A percentile compares a stretch with the other conserved stretches of the same genome.
Evolutionary conservation across 2,329 filamentous ascomycete genomes (phyloP).

Genomic region (Whalleya microplaca): DNA sequence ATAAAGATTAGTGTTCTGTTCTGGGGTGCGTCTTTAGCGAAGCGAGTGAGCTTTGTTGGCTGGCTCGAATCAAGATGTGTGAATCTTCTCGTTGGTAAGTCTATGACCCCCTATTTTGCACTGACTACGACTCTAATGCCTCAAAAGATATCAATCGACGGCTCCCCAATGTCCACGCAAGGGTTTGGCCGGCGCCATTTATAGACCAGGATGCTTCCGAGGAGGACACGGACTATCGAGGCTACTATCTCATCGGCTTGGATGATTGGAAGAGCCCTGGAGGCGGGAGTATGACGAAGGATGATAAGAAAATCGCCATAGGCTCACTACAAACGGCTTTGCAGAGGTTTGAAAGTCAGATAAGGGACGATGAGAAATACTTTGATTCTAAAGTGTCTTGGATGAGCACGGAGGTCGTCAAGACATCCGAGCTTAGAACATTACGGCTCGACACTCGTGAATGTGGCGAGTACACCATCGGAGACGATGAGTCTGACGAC

Average conservation of each 20-base stretch:
- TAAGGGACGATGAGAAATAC: conserved; percentile 50
- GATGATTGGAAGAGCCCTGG: conserved; percentile 37
- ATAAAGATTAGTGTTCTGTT: conserved; percentile 66
- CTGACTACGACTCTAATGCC: conserved; percentile 9
- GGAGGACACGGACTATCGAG: conserved; percentile 54
- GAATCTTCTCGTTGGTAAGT: conserved; percentile 60
- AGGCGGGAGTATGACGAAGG: conserved; percentile 35
- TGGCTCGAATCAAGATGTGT: conserved; percentile 68
- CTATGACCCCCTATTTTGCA: conserved; percentile 1
- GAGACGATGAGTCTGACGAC: conserved; percentile 40
- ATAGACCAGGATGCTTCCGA: conserved; percentile 38
- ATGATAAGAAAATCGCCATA: conserved; percentile 48
- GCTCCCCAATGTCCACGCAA: conserved; percentile 53
- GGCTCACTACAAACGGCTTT: conserved; percentile 49
- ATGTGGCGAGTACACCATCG: conserved; percentile 52
- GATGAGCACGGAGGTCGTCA: conserved; percentile 49
- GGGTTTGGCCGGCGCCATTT: conserved; percentile 68
- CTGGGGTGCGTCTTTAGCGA: conserved; percentile 62
- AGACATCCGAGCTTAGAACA: conserved; percentile 43
- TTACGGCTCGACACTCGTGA: conserved; percentile 51
- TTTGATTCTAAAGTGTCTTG: conserved; percentile 54
- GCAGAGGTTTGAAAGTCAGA: conserved; percentile 52
- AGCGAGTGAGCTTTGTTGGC: conserved; percentile 59
- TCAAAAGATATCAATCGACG: conserved; percentile 57
- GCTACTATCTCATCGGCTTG: conserved; percentile 66